A percentile compares a stretch with the other conserved stretches of the same genome.
Evolutionary conservation across 441 rosid genomes (phyloP).

Genomic region (Arabidopsis hybrid): DNA sequence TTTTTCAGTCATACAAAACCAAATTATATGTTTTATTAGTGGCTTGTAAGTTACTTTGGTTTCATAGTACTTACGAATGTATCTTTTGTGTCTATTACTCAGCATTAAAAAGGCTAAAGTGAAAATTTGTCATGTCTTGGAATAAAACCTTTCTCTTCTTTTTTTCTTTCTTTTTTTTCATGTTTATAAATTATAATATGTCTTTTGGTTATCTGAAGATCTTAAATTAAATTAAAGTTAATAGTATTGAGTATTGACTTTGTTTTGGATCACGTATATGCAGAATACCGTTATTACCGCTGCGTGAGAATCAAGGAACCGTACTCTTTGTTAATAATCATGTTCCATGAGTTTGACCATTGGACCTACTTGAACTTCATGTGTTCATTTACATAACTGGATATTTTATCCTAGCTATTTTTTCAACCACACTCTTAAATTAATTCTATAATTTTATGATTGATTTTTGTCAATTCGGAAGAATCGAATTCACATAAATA

Average conservation of each 20-base stretch:
- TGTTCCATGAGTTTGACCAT: constrained; percentile 10
- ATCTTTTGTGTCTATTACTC: constrained; percentile 38
- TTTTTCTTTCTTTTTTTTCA: constrained; percentile 4
- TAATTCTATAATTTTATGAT: too few species aligned
- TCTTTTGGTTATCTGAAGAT: constrained; percentile 37
- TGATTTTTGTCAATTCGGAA: neutral
- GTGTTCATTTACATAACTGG: neutral
- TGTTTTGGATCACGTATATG: constrained; percentile 10
- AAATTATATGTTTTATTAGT: constrained; percentile 7
- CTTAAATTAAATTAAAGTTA: constrained; percentile 48
- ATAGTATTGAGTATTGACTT: neutral
- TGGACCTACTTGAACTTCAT: constrained; percentile 5
- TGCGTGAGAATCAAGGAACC: constrained; percentile 24
- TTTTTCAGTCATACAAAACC: neutral
- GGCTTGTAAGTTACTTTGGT: constrained; percentile 26
- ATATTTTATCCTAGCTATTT: neutral
- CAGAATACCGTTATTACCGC: neutral
- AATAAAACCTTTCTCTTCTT: constrained; percentile 34
- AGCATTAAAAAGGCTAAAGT: constrained; percentile 42
- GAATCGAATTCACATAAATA: neutral
- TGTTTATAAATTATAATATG: constrained; percentile 23
- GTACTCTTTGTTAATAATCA: constrained; percentile 7
- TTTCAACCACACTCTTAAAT: too few species aligned
- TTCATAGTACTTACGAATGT: constrained; percentile 32
- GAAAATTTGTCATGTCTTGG: constrained; percentile 37